Base-by-base conservation (phyloP, 371 early-diverging fungal species). In the Zopfochytrium polystomum region DNA sequence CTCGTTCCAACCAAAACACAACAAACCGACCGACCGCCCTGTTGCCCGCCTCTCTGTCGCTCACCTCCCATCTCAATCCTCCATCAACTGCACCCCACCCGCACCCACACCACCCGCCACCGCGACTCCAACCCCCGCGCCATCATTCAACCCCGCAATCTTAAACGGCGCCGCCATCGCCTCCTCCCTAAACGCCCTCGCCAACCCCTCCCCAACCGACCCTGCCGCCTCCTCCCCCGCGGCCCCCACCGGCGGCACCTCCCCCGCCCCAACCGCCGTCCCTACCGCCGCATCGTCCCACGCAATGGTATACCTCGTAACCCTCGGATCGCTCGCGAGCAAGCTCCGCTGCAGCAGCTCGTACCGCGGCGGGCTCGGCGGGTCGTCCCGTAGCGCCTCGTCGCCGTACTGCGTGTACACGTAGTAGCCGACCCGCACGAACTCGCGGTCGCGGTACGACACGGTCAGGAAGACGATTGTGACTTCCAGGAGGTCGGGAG, bases 351-450 rank as follows among this genome's bases (percentile, higher is more conserved):
- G 82, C 25, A 96, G 68, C 63, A 87, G 86, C 13, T 85, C 87
- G 42, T 89, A 73, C 22, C 77, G 72, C 7, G 87, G 80, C 43
- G 77, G 71, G 58, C 74, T 83, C 55, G 88, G 90, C 47, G 88
- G 90, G 50, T 79, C 78, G 55, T 80, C 79, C 62, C 78, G 72
- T 52, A 89, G 64, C 55, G 76, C 82, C 68, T 87, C 87, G 53
- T 92, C 91, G n/a, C 68, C 54, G 71, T 95, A 93, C 61, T 92
- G 90, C 73, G 91, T 95, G 76, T 96, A 90, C 51, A 95, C 93
- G 65, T 92, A 93, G 78, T 95, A 98, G 15, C 96, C 97, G 57
- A 96, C 90, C 60, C 95, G 86, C 43, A 94, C 90, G 79, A 96
- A 98, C 75, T 95, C 95, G 63, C 86, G 83, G 38, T 85, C 86